A percentile compares a stretch with the other conserved stretches of the same genome.
phyloP scores from a whole-genome alignment of 768 basidiomycete genomes.

The Tricholoma saponaceum region DNA sequence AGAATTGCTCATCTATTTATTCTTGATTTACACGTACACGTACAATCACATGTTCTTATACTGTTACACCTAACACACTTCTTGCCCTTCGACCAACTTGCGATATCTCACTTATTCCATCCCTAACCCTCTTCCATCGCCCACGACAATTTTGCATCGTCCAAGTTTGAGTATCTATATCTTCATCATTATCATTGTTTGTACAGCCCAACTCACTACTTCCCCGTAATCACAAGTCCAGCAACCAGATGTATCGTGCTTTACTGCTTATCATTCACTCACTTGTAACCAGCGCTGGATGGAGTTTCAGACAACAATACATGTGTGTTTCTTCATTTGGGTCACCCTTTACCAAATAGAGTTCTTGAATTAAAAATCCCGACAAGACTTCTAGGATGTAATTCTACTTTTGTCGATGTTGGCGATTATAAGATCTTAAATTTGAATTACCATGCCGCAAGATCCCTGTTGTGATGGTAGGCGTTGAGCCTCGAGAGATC shows the following conservation, averaged over 20 bases:
- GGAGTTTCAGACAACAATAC: background rate
- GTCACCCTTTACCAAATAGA: too few species aligned
- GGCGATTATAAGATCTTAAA: too few species aligned
- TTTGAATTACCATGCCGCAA: too few species aligned
- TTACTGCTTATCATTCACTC: background rate
- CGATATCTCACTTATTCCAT: background rate
- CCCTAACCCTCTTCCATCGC: background rate
- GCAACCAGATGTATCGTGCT: background rate
- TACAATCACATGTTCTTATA: background rate
- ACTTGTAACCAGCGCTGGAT: background rate
- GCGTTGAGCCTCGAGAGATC: too few species aligned
- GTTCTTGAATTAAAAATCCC: too few species aligned
- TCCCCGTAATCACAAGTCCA: background rate
- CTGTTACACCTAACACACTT: background rate
- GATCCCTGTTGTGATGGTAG: too few species aligned
- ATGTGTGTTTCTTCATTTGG: too few species aligned
- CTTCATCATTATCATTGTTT: background rate
- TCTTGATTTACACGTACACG: background rate
- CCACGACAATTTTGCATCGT: background rate
- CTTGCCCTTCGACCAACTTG: background rate
- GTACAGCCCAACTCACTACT: background rate
- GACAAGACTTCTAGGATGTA: too few species aligned
- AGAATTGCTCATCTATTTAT: constrained; percentile 4
- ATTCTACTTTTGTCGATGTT: too few species aligned
- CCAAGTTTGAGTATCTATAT: background rate